These are phyloP conservation scores for Solanum arcanum DNA, from an alignment of 257 asterid species.

Conservation along the genomic window DNA sequence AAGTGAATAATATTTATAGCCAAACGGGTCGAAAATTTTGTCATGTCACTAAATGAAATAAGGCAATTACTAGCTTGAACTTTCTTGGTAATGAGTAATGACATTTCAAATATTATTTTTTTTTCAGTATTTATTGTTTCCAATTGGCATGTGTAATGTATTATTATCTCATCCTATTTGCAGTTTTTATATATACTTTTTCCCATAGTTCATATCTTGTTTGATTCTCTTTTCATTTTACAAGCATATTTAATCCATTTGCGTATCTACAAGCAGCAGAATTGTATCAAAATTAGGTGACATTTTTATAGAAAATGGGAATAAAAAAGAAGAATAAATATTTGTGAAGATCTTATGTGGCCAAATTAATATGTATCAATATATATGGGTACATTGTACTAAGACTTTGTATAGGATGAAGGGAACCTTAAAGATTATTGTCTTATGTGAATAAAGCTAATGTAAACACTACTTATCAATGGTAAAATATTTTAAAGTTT, in stretches of 20 bases:
- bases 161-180: background rate
- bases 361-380: background rate
- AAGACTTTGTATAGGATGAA: background rate
- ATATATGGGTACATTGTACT: background rate
- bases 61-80: background rate
- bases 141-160: background rate
- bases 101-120: background rate
- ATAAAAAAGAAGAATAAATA: background rate
- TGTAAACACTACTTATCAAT: background rate
- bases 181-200: background rate
- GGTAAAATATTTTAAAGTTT: background rate
- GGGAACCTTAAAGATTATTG: background rate
- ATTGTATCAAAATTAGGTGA: conserved; percentile 13
- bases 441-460: background rate
- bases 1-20: background rate
- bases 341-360: background rate
- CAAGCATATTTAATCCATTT: background rate
- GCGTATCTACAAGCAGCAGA: background rate
- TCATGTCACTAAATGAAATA: background rate
- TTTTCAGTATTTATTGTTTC: background rate
- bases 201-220: background rate
- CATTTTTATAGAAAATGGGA: background rate
- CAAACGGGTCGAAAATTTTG: background rate
- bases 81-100: background rate
- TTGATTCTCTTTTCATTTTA: background rate